These are phyloP conservation scores for Lenwebbia sp. DNA, from an alignment of 345 rosid genomes.

Conservation along the genomic window DNA sequence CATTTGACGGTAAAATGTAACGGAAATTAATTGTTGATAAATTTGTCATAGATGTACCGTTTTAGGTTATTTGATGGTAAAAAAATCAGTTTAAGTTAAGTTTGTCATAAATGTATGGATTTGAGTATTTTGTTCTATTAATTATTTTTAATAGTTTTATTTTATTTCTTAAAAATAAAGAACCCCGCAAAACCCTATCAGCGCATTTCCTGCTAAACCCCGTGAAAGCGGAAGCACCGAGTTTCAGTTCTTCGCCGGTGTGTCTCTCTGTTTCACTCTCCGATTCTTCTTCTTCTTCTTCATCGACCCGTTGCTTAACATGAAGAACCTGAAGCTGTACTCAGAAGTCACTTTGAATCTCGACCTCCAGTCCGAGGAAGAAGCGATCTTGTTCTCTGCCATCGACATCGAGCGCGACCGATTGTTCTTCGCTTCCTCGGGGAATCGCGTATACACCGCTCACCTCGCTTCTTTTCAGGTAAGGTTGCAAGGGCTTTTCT, in stretches of 20 bases:
- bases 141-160: too few species aligned
- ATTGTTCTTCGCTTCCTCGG: constrained; percentile 67
- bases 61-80: too few species aligned
- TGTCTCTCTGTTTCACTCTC: not conserved
- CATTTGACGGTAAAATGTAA: too few species aligned
- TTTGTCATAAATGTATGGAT: too few species aligned
- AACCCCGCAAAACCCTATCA: not conserved
- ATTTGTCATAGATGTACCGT: too few species aligned
- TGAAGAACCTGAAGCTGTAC: constrained; percentile 75
- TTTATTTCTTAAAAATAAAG: too few species aligned
- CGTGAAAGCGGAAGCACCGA: not conserved
- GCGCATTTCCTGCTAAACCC: not conserved
- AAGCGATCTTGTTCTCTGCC: constrained; percentile 47
- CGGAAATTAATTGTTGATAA: too few species aligned
- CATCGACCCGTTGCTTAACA: not conserved
- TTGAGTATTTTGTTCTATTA: too few species aligned
- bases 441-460: constrained; percentile 44
- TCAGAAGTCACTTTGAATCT: constrained; percentile 48
- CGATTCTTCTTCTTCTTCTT: not conserved
- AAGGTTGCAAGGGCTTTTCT: not conserved
- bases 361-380: constrained; percentile 39
- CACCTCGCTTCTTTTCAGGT: constrained; percentile 63
- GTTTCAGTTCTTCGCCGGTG: not conserved
- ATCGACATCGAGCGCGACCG: constrained; percentile 78
- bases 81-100: too few species aligned